Evolutionary conservation across 106 monocot species (phyloP).

Genomic region (Acanthochlamys bracteata): DNA sequence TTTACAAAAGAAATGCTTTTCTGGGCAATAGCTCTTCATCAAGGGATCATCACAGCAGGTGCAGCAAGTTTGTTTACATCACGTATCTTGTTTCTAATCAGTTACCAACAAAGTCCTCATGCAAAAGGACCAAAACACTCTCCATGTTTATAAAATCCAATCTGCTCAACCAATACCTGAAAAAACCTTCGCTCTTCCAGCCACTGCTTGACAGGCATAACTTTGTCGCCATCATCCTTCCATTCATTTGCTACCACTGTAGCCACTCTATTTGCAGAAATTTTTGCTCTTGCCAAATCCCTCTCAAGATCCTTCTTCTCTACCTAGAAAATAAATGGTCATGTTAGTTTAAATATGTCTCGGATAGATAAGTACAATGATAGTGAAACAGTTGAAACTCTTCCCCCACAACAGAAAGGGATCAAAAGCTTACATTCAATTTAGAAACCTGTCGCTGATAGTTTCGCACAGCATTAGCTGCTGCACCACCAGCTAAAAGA

Average conservation of each 20-base stretch:
- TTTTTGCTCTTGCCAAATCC: conserved; percentile 53
- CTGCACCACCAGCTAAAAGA: conserved; percentile 43
- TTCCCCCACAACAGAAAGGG: too few species aligned
- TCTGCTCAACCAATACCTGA: conserved; percentile 29
- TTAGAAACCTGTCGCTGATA: conserved; percentile 51
- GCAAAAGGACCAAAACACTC: too few species aligned
- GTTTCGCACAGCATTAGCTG: conserved; percentile 47
- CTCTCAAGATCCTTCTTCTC: conserved; percentile 59
- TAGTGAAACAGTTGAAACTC: too few species aligned
- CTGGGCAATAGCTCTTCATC: too few species aligned
- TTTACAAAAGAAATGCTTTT: too few species aligned
- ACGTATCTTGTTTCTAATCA: neutral
- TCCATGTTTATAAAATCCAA: neutral
- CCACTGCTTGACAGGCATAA: conserved; percentile 68
- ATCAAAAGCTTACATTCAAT: conserved; percentile 31
- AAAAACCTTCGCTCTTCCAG: conserved; percentile 54
- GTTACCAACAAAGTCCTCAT: neutral
- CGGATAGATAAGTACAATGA: neutral
- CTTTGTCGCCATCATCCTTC: conserved; percentile 49
- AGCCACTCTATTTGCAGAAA: conserved; percentile 49
- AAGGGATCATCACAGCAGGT: too few species aligned
- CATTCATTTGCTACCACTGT: conserved; percentile 46
- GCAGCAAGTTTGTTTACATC: too few species aligned
- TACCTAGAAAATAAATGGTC: conserved; percentile 28
- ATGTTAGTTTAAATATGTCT: neutral